These are phyloP conservation scores for Fusarium chlamydosporum DNA, from an alignment of 2,329 filamentous ascomycete genomes.

Conservation along the genomic window DNA sequence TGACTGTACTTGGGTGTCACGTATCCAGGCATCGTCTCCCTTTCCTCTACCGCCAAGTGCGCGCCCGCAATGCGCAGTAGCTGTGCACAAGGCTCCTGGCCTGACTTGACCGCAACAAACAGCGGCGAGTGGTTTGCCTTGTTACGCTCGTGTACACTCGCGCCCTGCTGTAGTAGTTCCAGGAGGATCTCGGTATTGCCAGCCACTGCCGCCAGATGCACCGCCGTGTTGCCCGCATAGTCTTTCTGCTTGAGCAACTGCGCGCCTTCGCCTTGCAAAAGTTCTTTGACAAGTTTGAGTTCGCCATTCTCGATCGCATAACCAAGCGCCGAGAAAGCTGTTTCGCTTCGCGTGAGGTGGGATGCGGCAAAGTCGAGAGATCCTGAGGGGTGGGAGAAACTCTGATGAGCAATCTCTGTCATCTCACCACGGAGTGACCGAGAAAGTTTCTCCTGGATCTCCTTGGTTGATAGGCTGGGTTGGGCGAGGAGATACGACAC, in stretches of 20 bases:
- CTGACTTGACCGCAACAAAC: constrained; percentile 72
- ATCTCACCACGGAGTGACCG: constrained; percentile 85
- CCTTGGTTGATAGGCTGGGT: constrained; percentile 72
- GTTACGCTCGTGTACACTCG: constrained; percentile 77
- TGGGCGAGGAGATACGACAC: constrained; percentile 85
- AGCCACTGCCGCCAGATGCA: constrained; percentile 70
- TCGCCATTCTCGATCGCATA: constrained; percentile 84
- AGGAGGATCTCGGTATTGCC: constrained; percentile 69
- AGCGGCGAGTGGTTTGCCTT: constrained; percentile 75
- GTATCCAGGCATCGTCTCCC: constrained; percentile 52
- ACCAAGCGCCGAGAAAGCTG: constrained; percentile 81
- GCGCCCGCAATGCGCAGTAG: constrained; percentile 72
- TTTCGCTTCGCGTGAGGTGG: constrained; percentile 64
- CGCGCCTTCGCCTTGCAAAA: constrained; percentile 75
- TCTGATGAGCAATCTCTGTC: constrained; percentile 79
- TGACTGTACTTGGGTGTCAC: constrained; percentile 43
- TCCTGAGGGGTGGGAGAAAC: constrained; percentile 81
- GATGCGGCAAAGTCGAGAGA: constrained; percentile 60
- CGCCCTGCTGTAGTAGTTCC: constrained; percentile 71
- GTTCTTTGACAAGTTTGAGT: constrained; percentile 72
- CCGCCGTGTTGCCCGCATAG: constrained; percentile 83
- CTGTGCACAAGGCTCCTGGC: constrained; percentile 66
- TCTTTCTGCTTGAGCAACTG: constrained; percentile 81
- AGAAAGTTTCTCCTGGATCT: constrained; percentile 80
- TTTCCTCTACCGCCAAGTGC: constrained; percentile 64